A percentile compares a stretch with the other conserved stretches of the same genome.
Evolutionary conservation across 2,329 filamentous ascomycete genomes (phyloP).

Genomic region (Cladophialophora psammophila): DNA sequence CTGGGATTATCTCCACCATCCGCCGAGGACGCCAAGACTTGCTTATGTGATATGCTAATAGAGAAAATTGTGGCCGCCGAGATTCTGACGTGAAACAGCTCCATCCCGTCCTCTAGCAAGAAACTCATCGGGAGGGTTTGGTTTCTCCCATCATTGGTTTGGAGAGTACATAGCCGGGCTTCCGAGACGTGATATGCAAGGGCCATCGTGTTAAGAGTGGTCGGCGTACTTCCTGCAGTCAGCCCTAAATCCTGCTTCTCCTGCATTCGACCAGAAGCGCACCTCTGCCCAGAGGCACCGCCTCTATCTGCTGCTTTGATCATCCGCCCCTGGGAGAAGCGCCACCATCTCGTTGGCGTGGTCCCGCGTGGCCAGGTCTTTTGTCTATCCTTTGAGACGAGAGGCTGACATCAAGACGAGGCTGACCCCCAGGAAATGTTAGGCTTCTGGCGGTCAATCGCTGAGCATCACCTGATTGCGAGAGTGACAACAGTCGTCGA

Average conservation of each 20-base stretch:
- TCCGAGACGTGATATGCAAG: constrained; percentile 1
- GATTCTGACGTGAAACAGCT: neutral
- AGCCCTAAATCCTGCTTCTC: constrained; percentile 8
- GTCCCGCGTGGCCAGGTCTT: neutral
- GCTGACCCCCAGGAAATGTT: neutral
- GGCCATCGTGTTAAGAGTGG: neutral
- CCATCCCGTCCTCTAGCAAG: neutral
- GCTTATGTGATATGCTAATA: no score
- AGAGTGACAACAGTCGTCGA: neutral
- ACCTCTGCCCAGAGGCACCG: neutral
- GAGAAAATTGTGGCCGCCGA: neutral
- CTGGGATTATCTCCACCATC: no score
- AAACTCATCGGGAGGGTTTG: neutral
- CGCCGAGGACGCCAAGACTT: no score
- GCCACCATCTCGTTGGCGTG: neutral
- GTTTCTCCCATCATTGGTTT: neutral
- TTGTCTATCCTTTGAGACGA: neutral
- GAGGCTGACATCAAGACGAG: neutral
- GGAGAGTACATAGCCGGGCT: neutral
- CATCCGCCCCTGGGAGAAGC: neutral
- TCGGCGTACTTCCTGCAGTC: neutral
- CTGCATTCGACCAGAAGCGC: neutral
- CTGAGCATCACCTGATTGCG: neutral
- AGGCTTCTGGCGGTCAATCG: neutral
- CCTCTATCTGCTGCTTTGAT: neutral